Base-by-base conservation (phyloP, 306 rosid species). In the apple (Malus domestica) region DNA sequence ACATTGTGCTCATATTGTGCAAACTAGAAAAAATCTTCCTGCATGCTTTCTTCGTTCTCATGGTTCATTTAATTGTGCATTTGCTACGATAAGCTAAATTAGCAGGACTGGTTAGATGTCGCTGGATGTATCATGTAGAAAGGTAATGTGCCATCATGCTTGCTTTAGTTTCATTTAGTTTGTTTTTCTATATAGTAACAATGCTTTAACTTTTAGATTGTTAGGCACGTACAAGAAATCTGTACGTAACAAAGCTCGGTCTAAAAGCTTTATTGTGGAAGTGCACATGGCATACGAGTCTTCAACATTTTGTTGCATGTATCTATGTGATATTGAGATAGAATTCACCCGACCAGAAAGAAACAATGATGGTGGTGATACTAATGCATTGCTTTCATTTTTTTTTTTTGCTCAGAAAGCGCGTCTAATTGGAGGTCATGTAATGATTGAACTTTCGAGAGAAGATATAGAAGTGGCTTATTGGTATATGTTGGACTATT, bases 21-120 rank as follows among this genome's bases (percentile, higher is more conserved):
- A 71, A 71, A 38, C 12, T 71, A n/a, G 67, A 71, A 52, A 78
- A 71, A 63, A 16, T 78, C 13, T 78, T 62, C 29, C 35, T 66
- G 11, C 61, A 61, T 1, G 22, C 77, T 0, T 71, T 78, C 54
- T 78, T 78, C 18, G 33, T 71, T 25, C 18, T n/a, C 20, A 63
- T 74, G 70, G 51, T 74, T 6, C 78, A 74, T 61, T 19, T 23
- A 38, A n/a, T 19, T 2, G 25, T 78, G 3, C 71, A 49, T 29
- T 35, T 70, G 12, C 65, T 55, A 4, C 3, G 1, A 2, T 44
- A 46, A 10, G 66, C 65, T 1, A 72, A 52, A 66, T 25, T 79
- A 3, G 73, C 22, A 23, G 30, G 73, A 61, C 67, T 58, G 0
- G 33, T 71, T 1, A 22, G 38, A 27, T 72, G n/a, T 22, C 16